Evolutionary conservation across 805 yeast genomes (phyloP).

Genomic region (Sporopachydermia quercuum): DNA sequence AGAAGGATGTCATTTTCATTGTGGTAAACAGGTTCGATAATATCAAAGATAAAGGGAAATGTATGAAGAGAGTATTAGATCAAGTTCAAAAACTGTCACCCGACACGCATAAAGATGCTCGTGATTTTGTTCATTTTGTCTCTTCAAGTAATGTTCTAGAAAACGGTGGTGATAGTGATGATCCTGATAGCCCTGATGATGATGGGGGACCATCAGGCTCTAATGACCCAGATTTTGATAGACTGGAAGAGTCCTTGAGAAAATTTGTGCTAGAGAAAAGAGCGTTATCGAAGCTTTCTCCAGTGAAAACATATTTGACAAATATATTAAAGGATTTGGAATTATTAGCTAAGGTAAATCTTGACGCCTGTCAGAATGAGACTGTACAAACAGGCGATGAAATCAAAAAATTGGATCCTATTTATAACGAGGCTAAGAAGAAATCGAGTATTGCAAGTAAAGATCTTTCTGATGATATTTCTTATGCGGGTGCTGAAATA

Average conservation of each 20-base stretch:
- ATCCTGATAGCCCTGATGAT: conserved; percentile 15
- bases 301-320: conserved; percentile 75
- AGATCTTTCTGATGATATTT: conserved; percentile 46
- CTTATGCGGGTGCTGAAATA: conserved; percentile 37
- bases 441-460: conserved; percentile 43
- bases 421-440: conserved; percentile 36
- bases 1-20: conserved; percentile 81
- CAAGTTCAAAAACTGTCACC: conserved; percentile 82
- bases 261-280: conserved; percentile 81
- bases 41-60: conserved; percentile 66
- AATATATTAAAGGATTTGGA: conserved; percentile 57
- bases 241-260: conserved; percentile 70
- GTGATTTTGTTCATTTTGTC: conserved; percentile 89
- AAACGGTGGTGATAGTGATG: conserved; percentile 23
- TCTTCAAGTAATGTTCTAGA: conserved; percentile 40
- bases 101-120: conserved; percentile 74
- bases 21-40: conserved; percentile 88
- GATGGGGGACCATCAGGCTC: conserved; percentile 12
- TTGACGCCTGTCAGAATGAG: conserved; percentile 35
- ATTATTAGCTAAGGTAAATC: conserved; percentile 46
- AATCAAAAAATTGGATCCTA: conserved; percentile 46
- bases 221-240: conserved; percentile 62
- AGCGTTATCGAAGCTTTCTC: conserved; percentile 74
- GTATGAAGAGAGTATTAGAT: conserved; percentile 61
- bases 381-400: conserved; percentile 30